Conservation (phyloP, 768 basidiomycete species). For the Imleria badia region DNA sequence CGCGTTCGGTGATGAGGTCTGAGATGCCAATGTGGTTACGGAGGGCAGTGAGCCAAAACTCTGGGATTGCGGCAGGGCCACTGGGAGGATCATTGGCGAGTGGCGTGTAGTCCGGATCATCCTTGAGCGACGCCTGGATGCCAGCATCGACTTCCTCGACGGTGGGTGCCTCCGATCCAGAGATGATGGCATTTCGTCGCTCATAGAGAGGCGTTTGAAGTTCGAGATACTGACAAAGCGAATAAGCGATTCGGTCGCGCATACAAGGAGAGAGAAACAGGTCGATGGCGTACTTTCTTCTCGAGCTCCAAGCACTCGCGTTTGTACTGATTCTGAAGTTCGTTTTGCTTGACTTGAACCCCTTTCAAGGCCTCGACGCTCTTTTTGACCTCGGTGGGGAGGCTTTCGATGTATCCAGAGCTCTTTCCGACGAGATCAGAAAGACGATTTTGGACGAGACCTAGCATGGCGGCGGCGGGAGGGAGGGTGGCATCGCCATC, state of each 20-base stretch:
- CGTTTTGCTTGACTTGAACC: constrained; percentile 87
- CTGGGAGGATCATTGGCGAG: constrained; percentile 53
- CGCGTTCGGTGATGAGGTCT: constrained; percentile 91
- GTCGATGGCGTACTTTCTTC: constrained; percentile 69
- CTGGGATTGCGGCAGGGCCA: constrained; percentile 60
- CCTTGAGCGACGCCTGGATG: constrained; percentile 67
- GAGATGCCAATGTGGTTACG: constrained; percentile 85
- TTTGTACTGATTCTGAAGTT: constrained; percentile 90
- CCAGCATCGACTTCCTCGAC: constrained; percentile 83
- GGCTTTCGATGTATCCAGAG: constrained; percentile 91
- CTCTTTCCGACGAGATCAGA: constrained; percentile 84
- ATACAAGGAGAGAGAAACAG: constrained; percentile 11
- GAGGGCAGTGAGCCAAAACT: constrained; percentile 98
- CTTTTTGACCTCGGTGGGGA: constrained; percentile 78
- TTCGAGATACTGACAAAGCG: constrained; percentile 57
- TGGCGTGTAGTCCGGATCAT: constrained; percentile 67
- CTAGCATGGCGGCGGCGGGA: constrained; percentile 63
- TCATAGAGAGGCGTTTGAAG: constrained; percentile 84
- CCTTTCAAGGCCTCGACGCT: constrained; percentile 93
- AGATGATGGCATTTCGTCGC: constrained; percentile 82
- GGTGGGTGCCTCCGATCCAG: constrained; percentile 71
- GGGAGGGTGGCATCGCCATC: constrained; percentile 48
- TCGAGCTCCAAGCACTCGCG: constrained; percentile 93
- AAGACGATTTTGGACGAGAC: constrained; percentile 87
- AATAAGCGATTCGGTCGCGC: constrained; percentile 10